Conservation (phyloP, 2,329 filamentous ascomycete species). For the Colletotrichum orchidophilum region DNA sequence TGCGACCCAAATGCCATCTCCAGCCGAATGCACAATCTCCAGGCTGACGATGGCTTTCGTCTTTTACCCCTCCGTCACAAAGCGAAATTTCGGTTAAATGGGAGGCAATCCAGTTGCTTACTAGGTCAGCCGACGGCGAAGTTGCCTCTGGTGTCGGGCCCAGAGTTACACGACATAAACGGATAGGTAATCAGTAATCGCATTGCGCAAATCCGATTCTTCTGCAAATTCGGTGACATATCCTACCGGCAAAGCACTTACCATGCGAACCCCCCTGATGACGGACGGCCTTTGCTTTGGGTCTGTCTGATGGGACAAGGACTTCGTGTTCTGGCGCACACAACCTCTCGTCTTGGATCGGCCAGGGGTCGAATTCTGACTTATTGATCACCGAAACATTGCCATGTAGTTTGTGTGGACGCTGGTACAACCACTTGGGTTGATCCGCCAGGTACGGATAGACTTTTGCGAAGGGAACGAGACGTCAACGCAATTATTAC, state of each 20-base stretch:
- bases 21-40: conserved; percentile 27
- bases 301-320: background rate
- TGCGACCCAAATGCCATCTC: conserved; percentile 24
- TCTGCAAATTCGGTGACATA: background rate
- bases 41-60: conserved; percentile 18
- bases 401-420: background rate
- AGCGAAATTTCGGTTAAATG: background rate
- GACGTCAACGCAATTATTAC: background rate
- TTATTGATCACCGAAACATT: conserved; percentile 2
- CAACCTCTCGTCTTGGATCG: background rate
- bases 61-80: conserved; percentile 9
- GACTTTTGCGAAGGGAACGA: background rate
- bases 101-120: background rate
- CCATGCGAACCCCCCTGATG: background rate
- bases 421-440: background rate
- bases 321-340: background rate
- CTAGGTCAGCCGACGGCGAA: background rate
- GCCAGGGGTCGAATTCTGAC: background rate
- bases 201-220: conserved; percentile 1
- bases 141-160: background rate
- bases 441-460: background rate
- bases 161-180: conserved; percentile 22
- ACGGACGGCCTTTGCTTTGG: background rate
- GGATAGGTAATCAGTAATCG: conserved; percentile 23
- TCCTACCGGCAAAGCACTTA: background rate